These are phyloP conservation scores for Xylaria cubensis DNA, from an alignment of 495 filamentous ascomycete species.

Conservation along the genomic window DNA sequence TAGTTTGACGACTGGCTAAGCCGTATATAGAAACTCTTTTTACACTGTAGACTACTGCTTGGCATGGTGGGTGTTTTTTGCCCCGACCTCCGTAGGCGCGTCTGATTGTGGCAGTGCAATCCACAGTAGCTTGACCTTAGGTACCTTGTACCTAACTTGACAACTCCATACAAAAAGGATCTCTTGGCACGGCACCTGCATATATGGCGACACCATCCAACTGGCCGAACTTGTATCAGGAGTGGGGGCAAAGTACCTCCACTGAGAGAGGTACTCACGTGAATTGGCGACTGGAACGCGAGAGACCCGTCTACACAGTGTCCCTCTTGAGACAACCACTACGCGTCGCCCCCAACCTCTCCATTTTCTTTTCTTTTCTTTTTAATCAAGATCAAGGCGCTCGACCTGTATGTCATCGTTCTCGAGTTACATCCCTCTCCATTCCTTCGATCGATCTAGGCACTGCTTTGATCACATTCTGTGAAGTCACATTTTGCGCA, in stretches of 20 bases:
- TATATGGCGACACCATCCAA: background rate
- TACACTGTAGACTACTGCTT: too few species aligned
- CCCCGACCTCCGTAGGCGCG: too few species aligned
- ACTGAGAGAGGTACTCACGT: conserved; percentile 40
- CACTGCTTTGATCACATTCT: conserved; percentile 4
- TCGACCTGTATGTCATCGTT: conserved; percentile 1
- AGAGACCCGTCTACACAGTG: conserved; percentile 30
- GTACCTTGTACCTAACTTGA: too few species aligned
- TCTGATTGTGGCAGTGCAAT: conserved; percentile 18
- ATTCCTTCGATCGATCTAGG: background rate
- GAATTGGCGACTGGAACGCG: conserved; percentile 40
- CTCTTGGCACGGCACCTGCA: conserved; percentile 17
- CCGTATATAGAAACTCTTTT: too few species aligned
- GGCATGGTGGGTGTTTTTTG: too few species aligned
- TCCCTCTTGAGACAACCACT: background rate
- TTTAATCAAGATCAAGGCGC: background rate
- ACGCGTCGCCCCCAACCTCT: conserved; percentile 29
- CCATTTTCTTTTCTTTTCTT: conserved; percentile 26
- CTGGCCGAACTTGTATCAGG: background rate
- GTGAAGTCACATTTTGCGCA: background rate
- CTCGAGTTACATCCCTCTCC: conserved; percentile 5
- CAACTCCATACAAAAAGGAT: background rate
- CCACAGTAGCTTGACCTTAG: background rate
- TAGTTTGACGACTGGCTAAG: too few species aligned
- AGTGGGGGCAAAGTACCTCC: conserved; percentile 1